Percentiles rank a stretch among this genome's conserved stretches.
Evolutionary conservation across 768 basidiomycete genomes (phyloP).

Genomic region (Crassisporium funariophilum): DNA sequence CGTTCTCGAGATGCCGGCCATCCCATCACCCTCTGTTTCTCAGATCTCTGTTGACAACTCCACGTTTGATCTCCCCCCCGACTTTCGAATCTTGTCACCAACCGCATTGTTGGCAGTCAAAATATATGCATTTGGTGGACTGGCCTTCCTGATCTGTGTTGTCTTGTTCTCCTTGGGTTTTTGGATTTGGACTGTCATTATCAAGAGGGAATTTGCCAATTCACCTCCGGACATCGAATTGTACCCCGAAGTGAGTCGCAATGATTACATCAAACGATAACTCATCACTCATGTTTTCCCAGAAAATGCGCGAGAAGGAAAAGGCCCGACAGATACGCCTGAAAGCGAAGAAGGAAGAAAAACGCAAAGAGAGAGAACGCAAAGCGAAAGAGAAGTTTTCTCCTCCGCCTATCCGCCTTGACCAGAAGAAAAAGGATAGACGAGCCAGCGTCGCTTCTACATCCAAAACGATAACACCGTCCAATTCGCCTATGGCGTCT

Average conservation of each 20-base stretch:
- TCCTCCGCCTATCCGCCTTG: slow-evolving; percentile 18
- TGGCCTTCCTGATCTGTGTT: slow-evolving; percentile 27
- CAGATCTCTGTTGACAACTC: too few relatives aligned
- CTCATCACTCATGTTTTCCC: too few relatives aligned
- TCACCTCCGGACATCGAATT: slow-evolving; percentile 28
- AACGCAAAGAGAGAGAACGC: slow-evolving; percentile 8
- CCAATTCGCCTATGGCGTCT: slow-evolving; percentile 6
- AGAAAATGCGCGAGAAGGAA: slow-evolving; percentile 26
- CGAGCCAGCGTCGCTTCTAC: slow-evolving; percentile 5
- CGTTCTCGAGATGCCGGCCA: too few relatives aligned
- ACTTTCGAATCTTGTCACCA: slow-evolving; percentile 17
- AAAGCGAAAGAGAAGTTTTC: slow-evolving; percentile 16
- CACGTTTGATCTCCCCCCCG: slow-evolving; percentile 15
- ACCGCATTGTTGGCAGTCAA: slow-evolving; percentile 26
- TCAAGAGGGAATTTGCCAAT: slow-evolving; percentile 25
- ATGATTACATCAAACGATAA: too few relatives aligned
- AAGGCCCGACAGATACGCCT: slow-evolving; percentile 19
- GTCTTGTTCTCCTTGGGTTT: slow-evolving; percentile 21
- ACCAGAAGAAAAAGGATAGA: slow-evolving; percentile 5
- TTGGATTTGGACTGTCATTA: slow-evolving; percentile 28
- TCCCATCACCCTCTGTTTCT: too few relatives aligned
- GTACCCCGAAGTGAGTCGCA: slow-evolving; percentile 29
- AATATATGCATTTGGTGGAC: slow-evolving; percentile 31
- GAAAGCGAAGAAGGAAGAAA: slow-evolving; percentile 21
- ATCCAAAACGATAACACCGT: slow-evolving; percentile 11